Conservation (phyloP, 768 basidiomycete species). For the Kwoniella europaea region DNA sequence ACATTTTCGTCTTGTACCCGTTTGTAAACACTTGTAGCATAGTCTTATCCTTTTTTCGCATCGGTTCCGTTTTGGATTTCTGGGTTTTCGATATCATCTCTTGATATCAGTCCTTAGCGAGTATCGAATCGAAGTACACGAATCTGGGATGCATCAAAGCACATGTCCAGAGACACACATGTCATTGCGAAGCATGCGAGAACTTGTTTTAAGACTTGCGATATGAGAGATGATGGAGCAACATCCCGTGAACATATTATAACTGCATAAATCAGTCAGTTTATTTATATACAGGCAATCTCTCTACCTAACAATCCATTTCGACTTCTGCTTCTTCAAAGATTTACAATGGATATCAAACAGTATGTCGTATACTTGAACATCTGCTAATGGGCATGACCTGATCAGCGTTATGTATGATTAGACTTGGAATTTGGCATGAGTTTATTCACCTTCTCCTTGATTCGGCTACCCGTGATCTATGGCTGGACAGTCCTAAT, state of each 20-base stretch:
- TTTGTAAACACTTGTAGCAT: conserved; percentile 6
- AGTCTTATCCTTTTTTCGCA: neutral
- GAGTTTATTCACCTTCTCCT: neutral
- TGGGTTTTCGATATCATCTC: neutral
- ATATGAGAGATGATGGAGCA: no score
- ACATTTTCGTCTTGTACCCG: neutral
- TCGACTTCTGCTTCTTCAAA: neutral
- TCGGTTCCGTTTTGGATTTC: neutral
- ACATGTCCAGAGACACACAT: neutral
- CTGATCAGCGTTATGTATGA: neutral
- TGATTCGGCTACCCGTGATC: neutral
- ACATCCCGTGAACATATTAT: neutral
- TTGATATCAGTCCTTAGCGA: no score
- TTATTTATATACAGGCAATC: neutral
- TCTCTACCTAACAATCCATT: neutral
- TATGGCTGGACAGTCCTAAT: conserved; percentile 16
- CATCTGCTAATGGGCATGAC: neutral
- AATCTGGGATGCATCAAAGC: neutral
- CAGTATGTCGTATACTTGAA: neutral
- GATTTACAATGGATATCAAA: neutral
- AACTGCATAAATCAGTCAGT: conserved; percentile 1
- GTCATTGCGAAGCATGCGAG: neutral
- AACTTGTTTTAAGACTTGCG: no score
- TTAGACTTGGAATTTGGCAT: neutral
- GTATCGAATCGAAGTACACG: neutral